phyloP scores from a whole-genome alignment of 1,284 basidiomycete genomes.

The Lentinula novae-zelandiae region DNA sequence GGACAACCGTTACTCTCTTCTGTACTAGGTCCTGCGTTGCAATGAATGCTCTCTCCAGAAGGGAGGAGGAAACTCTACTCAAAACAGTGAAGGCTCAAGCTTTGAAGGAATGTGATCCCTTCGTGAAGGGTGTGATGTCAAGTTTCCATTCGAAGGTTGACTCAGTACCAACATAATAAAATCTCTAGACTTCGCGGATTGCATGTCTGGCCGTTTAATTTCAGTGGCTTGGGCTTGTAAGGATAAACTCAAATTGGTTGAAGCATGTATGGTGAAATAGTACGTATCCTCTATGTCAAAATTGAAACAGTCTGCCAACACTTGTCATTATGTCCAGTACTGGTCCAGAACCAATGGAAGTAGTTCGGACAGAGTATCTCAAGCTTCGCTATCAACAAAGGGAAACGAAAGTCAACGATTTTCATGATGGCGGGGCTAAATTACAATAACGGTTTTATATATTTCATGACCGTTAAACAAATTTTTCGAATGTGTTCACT shows the following conservation, averaged over 20 bases:
- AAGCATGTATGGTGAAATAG: conserved; percentile 82
- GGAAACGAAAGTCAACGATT: conserved; percentile 19
- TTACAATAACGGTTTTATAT: background rate
- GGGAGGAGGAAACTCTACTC: conserved; percentile 83
- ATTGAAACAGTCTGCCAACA: conserved; percentile 8
- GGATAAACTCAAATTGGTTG: conserved; percentile 64
- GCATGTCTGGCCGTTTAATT: conserved; percentile 77
- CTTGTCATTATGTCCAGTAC: conserved; percentile 42
- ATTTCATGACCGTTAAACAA: background rate
- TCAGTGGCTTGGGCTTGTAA: conserved; percentile 84
- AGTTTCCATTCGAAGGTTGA: conserved; percentile 1
- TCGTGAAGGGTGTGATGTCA: conserved; percentile 63
- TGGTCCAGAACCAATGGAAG: conserved; percentile 68
- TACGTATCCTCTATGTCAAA: conserved; percentile 34
- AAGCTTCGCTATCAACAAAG: conserved; percentile 51
- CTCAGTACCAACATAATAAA: background rate
- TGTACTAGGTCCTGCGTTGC: conserved; percentile 3
- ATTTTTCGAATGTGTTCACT: conserved; percentile 22
- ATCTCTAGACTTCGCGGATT: conserved; percentile 74
- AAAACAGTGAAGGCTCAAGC: conserved; percentile 82
- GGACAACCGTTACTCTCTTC: background rate
- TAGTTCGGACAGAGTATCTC: conserved; percentile 68
- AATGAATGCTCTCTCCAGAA: conserved; percentile 84
- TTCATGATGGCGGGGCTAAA: background rate
- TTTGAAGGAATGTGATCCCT: conserved; percentile 70